Conservation (phyloP, 139 green algal genomes). For the Medakamo hakoo region DNA sequence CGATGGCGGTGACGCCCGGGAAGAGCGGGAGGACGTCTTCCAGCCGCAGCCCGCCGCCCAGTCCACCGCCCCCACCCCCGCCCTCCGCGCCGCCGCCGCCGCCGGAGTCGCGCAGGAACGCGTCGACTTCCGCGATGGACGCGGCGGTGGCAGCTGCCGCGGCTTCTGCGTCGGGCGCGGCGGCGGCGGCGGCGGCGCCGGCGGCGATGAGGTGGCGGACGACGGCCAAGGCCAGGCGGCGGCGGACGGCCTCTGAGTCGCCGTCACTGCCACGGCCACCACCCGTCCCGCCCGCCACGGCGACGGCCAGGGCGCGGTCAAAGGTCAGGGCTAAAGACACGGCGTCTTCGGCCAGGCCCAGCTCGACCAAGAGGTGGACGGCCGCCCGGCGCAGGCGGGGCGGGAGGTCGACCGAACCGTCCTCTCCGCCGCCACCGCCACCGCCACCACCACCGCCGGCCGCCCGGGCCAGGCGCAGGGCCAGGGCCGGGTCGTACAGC, state of each 20-base stretch:
- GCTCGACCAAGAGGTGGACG: slow-evolving; percentile 60
- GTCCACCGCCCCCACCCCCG: slow-evolving; percentile 12
- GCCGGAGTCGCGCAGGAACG: background rate
- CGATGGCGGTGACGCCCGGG: slow-evolving; percentile 88
- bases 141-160: too few relatives aligned
- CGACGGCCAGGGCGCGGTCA: slow-evolving; percentile 61
- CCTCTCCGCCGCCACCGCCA: too few relatives aligned
- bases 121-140: slow-evolving; percentile 19
- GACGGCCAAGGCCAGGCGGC: background rate
- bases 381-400: slow-evolving; percentile 38
- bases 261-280: slow-evolving; percentile 28
- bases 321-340: slow-evolving; percentile 53
- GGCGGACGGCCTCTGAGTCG: too few relatives aligned
- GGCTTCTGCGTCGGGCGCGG: too few relatives aligned
- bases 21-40: slow-evolving; percentile 96
- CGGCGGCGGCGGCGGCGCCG: too few relatives aligned
- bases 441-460: too few relatives aligned
- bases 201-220: background rate
- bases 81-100: slow-evolving; percentile 14
- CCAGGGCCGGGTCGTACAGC: slow-evolving; percentile 69
- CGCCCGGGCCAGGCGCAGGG: slow-evolving; percentile 55
- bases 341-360: slow-evolving; percentile 64
- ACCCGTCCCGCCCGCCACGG: slow-evolving; percentile 39
- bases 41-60: slow-evolving; percentile 70
- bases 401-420: too few relatives aligned